phyloP scores from a whole-genome alignment of 2,329 filamentous ascomycete species.

The Scedosporium minutisporum region DNA sequence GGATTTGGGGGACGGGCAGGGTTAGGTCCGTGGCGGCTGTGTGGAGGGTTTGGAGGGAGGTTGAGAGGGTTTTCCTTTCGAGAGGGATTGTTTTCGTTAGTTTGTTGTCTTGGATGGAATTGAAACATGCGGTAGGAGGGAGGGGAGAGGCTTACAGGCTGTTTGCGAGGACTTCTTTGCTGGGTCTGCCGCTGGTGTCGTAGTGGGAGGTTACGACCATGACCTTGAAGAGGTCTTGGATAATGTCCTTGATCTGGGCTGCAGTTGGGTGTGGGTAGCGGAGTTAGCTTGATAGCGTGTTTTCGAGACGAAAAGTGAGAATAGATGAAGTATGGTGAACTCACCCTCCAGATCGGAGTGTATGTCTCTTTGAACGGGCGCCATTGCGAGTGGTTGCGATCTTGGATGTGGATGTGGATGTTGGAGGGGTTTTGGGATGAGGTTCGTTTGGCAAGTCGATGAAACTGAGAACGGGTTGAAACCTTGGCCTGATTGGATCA shows the following conservation, averaged over 20 bases:
- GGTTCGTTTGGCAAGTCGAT: not conserved
- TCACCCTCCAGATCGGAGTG: slow-evolving; percentile 30
- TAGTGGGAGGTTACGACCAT: slow-evolving; percentile 55
- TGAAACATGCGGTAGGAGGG: not conserved
- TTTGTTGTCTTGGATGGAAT: not conserved
- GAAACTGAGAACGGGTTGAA: too few relatives aligned
- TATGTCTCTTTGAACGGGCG: slow-evolving; percentile 28
- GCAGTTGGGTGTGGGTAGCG: not conserved
- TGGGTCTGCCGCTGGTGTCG: slow-evolving; percentile 41
- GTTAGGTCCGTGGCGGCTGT: slow-evolving; percentile 28
- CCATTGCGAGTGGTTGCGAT: slow-evolving; percentile 20
- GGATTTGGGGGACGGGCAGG: slow-evolving; percentile 39
- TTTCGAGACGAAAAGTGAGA: not conserved
- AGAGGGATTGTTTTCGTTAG: slow-evolving; percentile 1
- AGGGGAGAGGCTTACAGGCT: slow-evolving; percentile 31
- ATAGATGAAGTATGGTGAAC: not conserved
- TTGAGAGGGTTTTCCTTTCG: slow-evolving; percentile 29
- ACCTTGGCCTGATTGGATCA: too few relatives aligned
- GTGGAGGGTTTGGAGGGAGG: slow-evolving; percentile 28
- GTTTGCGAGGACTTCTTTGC: slow-evolving; percentile 44
- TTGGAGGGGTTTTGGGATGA: not conserved
- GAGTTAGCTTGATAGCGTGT: not conserved
- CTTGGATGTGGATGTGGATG: slow-evolving; percentile 5
- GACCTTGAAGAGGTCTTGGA: slow-evolving; percentile 54
- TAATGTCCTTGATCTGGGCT: slow-evolving; percentile 52